Evolutionary conservation across 148 eudicot genomes (phyloP), one percentile per base, ranked within the genome.

Genomic region (Spergularia bocconei): DNA sequence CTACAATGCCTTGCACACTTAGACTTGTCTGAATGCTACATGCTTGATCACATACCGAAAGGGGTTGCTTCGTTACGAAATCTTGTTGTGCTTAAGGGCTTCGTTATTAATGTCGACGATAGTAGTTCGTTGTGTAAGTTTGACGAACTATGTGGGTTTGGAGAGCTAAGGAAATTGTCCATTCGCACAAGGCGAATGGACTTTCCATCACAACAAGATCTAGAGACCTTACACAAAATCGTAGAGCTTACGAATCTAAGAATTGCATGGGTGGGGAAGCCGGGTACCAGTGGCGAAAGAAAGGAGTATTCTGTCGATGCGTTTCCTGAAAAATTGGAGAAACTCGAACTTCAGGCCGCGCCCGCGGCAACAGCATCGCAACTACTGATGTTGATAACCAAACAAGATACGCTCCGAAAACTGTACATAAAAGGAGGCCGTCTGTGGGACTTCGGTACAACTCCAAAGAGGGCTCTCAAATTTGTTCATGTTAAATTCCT

Each of bases 261-360:
- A 59, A 61, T 77, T 44, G 61, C 33, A 9, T 77, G 79, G 79
- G 73, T 77, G 10, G 12, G 74, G 74, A 75, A 41, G 67, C n/a
- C 41, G 17, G n/a, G 16, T 36, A 36, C 19, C 36, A 33, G 67
- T 19, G 38, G 47, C 67, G 6, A 63, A 33, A 7, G 33, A 15
- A 15, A 29, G 7, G 9, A 36, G 11, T 13, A 13, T 23, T 21
- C 47, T 1, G 9, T 0, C 16, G 65, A 67, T 10, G 25, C 0
- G 14, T 60, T 76, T 50, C 79, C 79, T 0, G 11, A 4, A 8
- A 70, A 23, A 16, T 58, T 77, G 3, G 20, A 61, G 62, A 77
- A 77, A 38, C 15, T 77, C 39, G 75, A 70, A 67, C 61, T 77
- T 29, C 50, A 69, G 17, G 74, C 74, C 2, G 69, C 62, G 0